phyloP scores from a whole-genome alignment of 169 alveolate genomes.

The Plasmodium relictum region DNA sequence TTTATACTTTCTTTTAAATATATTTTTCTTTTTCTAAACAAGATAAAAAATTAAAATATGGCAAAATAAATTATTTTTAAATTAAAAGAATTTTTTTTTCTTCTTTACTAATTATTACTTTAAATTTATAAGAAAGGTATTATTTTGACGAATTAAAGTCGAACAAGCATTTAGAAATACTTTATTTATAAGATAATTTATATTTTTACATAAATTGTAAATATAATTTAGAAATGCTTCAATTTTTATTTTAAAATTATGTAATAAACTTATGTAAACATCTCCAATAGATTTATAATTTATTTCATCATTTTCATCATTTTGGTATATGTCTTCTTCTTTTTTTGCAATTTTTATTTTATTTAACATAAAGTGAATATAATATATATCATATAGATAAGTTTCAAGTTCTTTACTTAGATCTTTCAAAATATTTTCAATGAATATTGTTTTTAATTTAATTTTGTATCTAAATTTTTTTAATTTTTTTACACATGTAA shows the following conservation, averaged over 20 bases:
- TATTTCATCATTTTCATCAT: not conserved
- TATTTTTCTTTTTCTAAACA: slow-evolving; percentile 7
- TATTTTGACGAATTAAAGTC: not conserved
- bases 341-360: not conserved
- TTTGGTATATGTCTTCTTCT: not conserved
- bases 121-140: not conserved
- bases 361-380: not conserved
- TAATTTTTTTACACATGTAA: not conserved
- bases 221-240: slow-evolving; percentile 31
- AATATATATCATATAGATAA: not conserved
- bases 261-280: not conserved
- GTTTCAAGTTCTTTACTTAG: slow-evolving; percentile 7
- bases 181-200: not conserved
- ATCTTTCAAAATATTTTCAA: not conserved
- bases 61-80: no score
- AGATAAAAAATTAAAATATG: not conserved
- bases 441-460: slow-evolving; percentile 8
- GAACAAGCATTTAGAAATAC: not conserved
- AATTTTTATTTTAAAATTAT: slow-evolving; percentile 6
- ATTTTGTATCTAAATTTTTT: slow-evolving; percentile 12
- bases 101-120: not conserved
- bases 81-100: no score
- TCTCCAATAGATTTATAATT: not conserved
- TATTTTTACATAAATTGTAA: slow-evolving; percentile 2
- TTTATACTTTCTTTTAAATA: not conserved